These are phyloP conservation scores for Cladosporium sp. DNA, from an alignment of 2,329 filamentous ascomycete genomes.

Conservation along the genomic window DNA sequence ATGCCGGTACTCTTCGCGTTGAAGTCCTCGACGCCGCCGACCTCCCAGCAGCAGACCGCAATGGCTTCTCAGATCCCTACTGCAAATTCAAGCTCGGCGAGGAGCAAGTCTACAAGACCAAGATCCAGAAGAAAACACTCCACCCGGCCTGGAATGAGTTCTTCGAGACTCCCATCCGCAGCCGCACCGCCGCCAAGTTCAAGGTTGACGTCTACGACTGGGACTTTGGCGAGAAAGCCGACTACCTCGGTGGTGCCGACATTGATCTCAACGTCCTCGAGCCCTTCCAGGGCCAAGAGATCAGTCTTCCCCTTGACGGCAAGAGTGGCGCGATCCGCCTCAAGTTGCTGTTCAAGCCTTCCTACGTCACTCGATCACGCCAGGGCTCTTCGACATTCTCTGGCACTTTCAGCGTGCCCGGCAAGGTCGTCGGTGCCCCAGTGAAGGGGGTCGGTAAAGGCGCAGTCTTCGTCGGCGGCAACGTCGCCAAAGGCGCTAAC, in stretches of 20 bases:
- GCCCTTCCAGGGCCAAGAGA: conserved; percentile 77
- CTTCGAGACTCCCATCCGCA: conserved; percentile 80
- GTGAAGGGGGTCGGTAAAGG: conserved; percentile 86
- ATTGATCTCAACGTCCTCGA: conserved; percentile 78
- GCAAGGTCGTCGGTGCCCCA: conserved; percentile 90
- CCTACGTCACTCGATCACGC: conserved; percentile 80
- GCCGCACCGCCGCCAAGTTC: conserved; percentile 81
- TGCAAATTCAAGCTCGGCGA: conserved; percentile 91
- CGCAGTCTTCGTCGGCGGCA: conserved; percentile 65
- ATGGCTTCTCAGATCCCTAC: conserved; percentile 96
- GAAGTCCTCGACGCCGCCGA: conserved; percentile 83
- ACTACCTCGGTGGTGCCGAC: conserved; percentile 73
- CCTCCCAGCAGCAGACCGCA: conserved; percentile 89
- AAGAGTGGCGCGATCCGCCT: conserved; percentile 82
- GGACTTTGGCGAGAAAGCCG: conserved; percentile 93
- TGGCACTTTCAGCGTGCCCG: conserved; percentile 80
- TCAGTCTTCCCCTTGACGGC: conserved; percentile 73
- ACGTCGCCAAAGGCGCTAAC: conserved; percentile 82
- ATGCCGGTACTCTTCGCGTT: conserved; percentile 93
- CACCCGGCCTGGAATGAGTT: conserved; percentile 94
- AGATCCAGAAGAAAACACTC: conserved; percentile 93
- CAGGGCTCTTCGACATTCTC: conserved; percentile 92
- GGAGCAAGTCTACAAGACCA: conserved; percentile 89
- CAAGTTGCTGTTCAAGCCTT: conserved; percentile 85
- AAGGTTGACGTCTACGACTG: conserved; percentile 84